phyloP scores from a whole-genome alignment of 2,329 filamentous ascomycete genomes.

The Chrysoporthe austroafricana region DNA sequence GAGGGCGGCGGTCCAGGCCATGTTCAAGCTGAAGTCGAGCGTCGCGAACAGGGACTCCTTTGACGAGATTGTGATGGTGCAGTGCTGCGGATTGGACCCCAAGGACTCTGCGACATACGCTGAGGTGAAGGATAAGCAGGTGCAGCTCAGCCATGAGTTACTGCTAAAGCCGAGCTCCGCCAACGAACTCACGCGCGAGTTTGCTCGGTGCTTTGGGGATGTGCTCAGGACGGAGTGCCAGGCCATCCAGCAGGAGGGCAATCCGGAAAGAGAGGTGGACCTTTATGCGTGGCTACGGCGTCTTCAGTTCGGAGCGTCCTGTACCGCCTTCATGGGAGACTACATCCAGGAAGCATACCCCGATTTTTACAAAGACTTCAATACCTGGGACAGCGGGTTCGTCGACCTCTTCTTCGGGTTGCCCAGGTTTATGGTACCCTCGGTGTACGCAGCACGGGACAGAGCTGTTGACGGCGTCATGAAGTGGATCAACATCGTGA shows the following conservation, averaged over 20 bases:
- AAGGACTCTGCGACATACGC: background rate
- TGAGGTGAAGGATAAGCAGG: too few relatives aligned
- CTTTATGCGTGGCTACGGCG: conserved; percentile 7
- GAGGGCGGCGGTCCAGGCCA: conserved; percentile 2
- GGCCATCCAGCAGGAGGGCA: background rate
- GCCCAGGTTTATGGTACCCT: background rate
- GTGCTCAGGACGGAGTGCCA: background rate
- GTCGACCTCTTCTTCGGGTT: background rate
- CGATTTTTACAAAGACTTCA: conserved; percentile 3
- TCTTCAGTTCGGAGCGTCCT: background rate
- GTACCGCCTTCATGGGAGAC: conserved; percentile 2
- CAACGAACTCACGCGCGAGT: conserved; percentile 1
- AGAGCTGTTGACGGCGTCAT: conserved; percentile 3
- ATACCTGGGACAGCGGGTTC: conserved; percentile 1
- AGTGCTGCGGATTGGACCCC: background rate
- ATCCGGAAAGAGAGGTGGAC: background rate
- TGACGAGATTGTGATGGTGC: background rate
- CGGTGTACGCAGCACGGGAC: background rate
- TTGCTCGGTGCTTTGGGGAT: background rate
- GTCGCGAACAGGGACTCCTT: conserved; percentile 2
- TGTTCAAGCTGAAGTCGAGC: conserved; percentile 3
- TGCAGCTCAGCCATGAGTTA: conserved; percentile 1
- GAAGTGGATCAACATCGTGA: conserved; percentile 4
- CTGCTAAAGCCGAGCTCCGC: background rate
- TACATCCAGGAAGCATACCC: background rate